A percentile compares a stretch with the other conserved stretches of the same genome.
These are phyloP conservation scores for Podaxis sp. DNA, from an alignment of 768 basidiomycete genomes.

Conservation along the genomic window DNA sequence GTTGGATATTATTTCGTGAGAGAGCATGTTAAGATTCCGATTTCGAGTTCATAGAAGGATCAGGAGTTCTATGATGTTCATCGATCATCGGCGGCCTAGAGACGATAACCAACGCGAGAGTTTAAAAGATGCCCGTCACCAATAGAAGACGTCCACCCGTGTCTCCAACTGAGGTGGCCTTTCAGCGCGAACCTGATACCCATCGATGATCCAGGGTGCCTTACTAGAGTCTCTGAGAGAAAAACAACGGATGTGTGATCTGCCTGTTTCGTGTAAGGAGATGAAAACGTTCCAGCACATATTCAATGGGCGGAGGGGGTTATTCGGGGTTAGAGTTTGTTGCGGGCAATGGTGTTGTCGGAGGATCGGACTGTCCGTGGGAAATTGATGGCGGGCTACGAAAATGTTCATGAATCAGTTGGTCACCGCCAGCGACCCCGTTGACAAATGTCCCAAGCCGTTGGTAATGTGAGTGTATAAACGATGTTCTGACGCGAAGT, in stretches of 20 bases:
- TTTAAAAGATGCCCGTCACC: background rate
- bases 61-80: conserved; percentile 5
- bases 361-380: conserved; percentile 1
- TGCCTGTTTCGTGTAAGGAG: background rate
- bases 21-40: background rate
- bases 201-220: background rate
- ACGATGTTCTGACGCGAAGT: background rate
- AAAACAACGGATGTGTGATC: background rate
- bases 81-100: conserved; percentile 6
- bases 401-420: conserved; percentile 7
- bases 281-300: background rate
- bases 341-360: background rate
- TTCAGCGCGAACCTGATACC: background rate
- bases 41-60: conserved; percentile 1
- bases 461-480: conserved; percentile 68
- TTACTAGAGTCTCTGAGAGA: background rate
- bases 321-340: background rate
- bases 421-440: background rate
- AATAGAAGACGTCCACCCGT: background rate
- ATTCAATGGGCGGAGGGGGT: background rate
- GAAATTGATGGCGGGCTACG: conserved; percentile 11
- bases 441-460: conserved; percentile 69
- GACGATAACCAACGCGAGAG: background rate
- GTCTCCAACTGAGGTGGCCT: background rate
- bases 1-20: conserved; percentile 13